A percentile compares a stretch with the other conserved stretches of the same genome.
Conservation (phyloP, 1,284 basidiomycete genomes). For the Leccinum griseonigrum region DNA sequence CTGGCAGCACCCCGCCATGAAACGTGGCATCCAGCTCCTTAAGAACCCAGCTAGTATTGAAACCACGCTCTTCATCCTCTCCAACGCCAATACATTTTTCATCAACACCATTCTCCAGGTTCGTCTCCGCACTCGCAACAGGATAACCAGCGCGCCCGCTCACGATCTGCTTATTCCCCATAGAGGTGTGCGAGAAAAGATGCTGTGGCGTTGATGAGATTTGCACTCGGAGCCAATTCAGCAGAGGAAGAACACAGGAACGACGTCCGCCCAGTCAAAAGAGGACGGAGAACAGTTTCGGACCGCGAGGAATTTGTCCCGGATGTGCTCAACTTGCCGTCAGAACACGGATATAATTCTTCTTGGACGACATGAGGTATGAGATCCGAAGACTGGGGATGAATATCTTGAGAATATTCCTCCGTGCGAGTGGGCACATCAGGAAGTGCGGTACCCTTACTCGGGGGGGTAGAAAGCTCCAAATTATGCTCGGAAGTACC, state of each 20-base stretch:
- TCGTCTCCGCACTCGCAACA: constrained; percentile 11
- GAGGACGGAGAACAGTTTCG: constrained; percentile 20
- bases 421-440: background rate
- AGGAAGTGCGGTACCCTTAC: background rate
- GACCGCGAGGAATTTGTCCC: constrained; percentile 11
- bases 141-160: background rate
- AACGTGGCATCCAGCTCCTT: constrained; percentile 77
- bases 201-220: background rate
- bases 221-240: constrained; percentile 11
- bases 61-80: constrained; percentile 88
- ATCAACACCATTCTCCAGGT: constrained; percentile 88
- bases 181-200: background rate
- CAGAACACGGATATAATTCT: background rate
- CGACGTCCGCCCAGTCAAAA: constrained; percentile 24
- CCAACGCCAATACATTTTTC: constrained; percentile 93
- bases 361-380: background rate
- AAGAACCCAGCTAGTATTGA: constrained; percentile 57
- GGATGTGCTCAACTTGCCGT: background rate
- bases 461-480: background rate
- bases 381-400: background rate
- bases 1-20: constrained; percentile 91
- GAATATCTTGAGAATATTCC: background rate
- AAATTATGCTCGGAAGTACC: background rate
- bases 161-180: background rate
- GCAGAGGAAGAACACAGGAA: constrained; percentile 13